Percentiles rank a stretch among this genome's conserved stretches.
These are phyloP conservation scores for Candida easanensis DNA, from an alignment of 805 yeast genomes.

Conservation along the genomic window DNA sequence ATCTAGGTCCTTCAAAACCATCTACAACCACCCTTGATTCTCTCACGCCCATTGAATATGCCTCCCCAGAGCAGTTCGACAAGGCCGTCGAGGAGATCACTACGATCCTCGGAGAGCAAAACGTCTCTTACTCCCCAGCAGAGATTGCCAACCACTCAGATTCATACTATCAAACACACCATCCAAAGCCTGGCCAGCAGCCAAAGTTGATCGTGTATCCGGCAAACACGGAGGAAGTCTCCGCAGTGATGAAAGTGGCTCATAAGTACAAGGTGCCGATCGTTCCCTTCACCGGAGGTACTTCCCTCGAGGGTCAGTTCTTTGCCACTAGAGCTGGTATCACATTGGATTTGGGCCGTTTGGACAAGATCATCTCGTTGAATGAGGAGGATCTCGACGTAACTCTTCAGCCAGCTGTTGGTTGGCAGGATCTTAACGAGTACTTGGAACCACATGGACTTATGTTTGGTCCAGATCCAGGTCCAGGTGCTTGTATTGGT, in stretches of 20 bases:
- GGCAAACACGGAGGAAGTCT: constrained; percentile 61
- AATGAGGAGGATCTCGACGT: constrained; percentile 68
- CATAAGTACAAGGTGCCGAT: constrained; percentile 63
- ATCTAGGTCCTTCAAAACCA: constrained; percentile 3
- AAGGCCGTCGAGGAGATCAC: constrained; percentile 42
- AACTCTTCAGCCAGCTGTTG: constrained; percentile 74
- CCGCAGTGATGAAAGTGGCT: constrained; percentile 58
- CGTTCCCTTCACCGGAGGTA: constrained; percentile 77
- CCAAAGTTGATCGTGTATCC: constrained; percentile 65
- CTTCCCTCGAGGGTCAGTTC: constrained; percentile 81
- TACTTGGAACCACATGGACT: constrained; percentile 46
- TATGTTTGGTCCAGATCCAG: constrained; percentile 75
- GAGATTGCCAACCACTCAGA: constrained; percentile 56
- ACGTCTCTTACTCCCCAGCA: constrained; percentile 31
- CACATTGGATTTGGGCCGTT: constrained; percentile 57
- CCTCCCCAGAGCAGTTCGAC: constrained; percentile 35
- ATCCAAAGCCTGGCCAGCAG: constrained; percentile 52
- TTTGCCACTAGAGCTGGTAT: constrained; percentile 67
- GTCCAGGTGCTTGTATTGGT: constrained; percentile 78
- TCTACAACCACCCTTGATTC: constrained; percentile 36
- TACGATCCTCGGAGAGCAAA: constrained; percentile 34
- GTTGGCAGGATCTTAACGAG: constrained; percentile 70
- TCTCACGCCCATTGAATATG: constrained; percentile 39
- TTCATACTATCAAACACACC: constrained; percentile 60
- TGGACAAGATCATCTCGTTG: constrained; percentile 56